Evolutionary conservation across 768 basidiomycete genomes (phyloP).

Genomic region (Lactarius vividus): DNA sequence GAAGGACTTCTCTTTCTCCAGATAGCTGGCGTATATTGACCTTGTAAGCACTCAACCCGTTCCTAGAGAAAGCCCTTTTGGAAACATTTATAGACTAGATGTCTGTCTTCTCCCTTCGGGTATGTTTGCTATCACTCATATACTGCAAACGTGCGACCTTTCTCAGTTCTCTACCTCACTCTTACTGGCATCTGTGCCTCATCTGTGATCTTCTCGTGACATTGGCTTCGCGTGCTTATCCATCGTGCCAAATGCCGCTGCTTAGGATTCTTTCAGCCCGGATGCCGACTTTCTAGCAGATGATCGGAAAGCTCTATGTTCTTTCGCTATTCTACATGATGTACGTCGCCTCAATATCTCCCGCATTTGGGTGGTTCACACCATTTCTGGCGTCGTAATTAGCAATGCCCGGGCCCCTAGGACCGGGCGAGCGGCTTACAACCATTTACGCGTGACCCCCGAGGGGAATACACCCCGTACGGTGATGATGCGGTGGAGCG

Average conservation of each 20-base stretch:
- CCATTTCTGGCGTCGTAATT: background rate
- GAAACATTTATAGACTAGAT: background rate
- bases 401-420: background rate
- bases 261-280: background rate
- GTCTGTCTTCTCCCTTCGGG: too few relatives aligned
- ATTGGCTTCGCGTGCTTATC: background rate
- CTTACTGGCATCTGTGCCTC: background rate
- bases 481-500: background rate
- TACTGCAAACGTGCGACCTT: background rate
- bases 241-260: background rate
- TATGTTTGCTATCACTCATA: too few relatives aligned
- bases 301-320: constrained; percentile 18
- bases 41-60: constrained; percentile 4
- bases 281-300: background rate
- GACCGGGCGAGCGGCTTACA: background rate
- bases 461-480: background rate
- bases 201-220: background rate
- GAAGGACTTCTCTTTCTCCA: background rate
- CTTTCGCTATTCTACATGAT: constrained; percentile 15
- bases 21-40: background rate
- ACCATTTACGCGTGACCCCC: background rate
- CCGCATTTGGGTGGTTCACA: background rate
- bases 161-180: background rate
- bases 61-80: background rate
- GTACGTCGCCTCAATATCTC: background rate